phyloP scores from a whole-genome alignment of 345 rosid species.

The Eucalyptus coolabah region DNA sequence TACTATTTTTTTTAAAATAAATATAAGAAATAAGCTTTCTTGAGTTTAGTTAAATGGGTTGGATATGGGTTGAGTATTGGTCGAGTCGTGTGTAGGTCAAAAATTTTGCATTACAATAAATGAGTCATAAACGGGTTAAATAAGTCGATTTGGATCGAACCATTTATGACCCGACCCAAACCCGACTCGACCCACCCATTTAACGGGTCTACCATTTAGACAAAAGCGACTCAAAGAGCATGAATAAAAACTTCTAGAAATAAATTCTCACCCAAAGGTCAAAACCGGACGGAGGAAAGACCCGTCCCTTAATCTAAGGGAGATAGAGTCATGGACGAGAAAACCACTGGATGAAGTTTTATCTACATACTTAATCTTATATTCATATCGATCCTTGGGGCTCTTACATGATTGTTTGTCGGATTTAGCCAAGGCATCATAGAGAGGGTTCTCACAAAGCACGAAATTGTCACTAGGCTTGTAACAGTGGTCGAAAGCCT shows the following conservation, averaged over 20 bases:
- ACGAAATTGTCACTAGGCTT: slow-evolving; percentile 20
- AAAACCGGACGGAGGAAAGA: slow-evolving; percentile 21
- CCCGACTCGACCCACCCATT: too few relatives aligned
- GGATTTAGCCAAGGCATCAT: slow-evolving; percentile 20
- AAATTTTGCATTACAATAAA: too few relatives aligned
- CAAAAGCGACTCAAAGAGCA: too few relatives aligned
- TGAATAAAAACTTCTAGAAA: background rate
- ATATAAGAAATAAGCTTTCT: too few relatives aligned
- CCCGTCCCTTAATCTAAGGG: slow-evolving; percentile 42
- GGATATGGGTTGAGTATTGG: too few relatives aligned
- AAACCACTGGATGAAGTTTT: slow-evolving; percentile 62
- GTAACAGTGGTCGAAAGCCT: rapidly evolving
- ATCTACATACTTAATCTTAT: slow-evolving; percentile 57
- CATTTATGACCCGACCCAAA: too few relatives aligned
- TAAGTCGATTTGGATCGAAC: too few relatives aligned
- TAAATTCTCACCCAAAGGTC: slow-evolving; percentile 56
- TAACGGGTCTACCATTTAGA: too few relatives aligned
- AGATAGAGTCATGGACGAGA: slow-evolving; percentile 41
- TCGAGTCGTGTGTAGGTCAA: too few relatives aligned
- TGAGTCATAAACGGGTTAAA: too few relatives aligned
- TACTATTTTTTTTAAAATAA: too few relatives aligned
- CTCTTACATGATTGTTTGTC: slow-evolving; percentile 14
- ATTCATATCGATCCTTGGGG: slow-evolving; percentile 62
- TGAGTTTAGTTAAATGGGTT: too few relatives aligned
- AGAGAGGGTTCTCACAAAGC: slow-evolving; percentile 32